phyloP scores from a whole-genome alignment of 805 yeast genomes.

The Middelhovenomyces tepae region DNA sequence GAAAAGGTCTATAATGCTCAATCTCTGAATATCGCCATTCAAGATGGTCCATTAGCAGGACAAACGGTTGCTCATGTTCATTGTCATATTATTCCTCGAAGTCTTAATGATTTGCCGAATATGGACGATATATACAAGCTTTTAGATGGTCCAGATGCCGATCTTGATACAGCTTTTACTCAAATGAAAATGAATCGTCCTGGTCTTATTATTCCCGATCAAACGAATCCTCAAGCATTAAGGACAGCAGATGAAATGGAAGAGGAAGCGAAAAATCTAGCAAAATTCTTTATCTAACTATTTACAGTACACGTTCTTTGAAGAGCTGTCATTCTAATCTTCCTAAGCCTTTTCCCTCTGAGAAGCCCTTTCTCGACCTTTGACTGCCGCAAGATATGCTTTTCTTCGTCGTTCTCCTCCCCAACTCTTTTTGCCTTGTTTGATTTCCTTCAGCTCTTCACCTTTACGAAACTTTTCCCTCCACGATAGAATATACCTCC shows the following conservation, averaged over 20 bases:
- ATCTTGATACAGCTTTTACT: constrained; percentile 31
- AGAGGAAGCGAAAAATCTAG: constrained; percentile 54
- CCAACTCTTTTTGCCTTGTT: constrained; percentile 61
- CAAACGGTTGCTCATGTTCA: constrained; percentile 95
- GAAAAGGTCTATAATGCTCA: constrained; percentile 65
- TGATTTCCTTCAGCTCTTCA: constrained; percentile 45
- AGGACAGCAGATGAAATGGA: constrained; percentile 61
- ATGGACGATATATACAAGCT: constrained; percentile 69
- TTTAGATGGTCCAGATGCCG: constrained; percentile 50
- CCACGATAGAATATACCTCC: constrained; percentile 64
- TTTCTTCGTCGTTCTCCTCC: constrained; percentile 84
- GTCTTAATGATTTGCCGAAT: constrained; percentile 42
- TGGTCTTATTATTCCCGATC: constrained; percentile 33
- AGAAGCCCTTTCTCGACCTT: no score
- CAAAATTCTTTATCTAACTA: constrained; percentile 22
- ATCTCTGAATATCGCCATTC: constrained; percentile 81
- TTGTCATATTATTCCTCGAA: constrained; percentile 86
- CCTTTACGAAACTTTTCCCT: constrained; percentile 55
- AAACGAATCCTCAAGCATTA: constrained; percentile 46
- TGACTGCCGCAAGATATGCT: no score
- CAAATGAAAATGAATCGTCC: constrained; percentile 17
- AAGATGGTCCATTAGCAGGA: constrained; percentile 94
- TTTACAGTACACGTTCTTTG: no score
- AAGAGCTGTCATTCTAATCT: no score
- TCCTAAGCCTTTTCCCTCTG: no score